Conservation (phyloP, 2,329 filamentous ascomycete genomes). For the Diaporthe vexans region DNA sequence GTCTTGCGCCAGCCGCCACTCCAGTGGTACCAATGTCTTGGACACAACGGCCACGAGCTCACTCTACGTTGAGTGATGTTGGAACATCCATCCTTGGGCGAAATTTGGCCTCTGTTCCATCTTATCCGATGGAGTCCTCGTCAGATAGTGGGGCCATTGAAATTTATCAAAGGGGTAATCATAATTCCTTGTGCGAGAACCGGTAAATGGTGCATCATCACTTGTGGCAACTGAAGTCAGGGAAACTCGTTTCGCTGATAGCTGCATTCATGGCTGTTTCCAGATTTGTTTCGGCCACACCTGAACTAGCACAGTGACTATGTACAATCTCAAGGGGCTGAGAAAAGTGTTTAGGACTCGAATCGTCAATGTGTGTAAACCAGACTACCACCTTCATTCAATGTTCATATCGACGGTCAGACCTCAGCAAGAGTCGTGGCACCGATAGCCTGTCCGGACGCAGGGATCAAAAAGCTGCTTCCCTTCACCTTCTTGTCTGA, state of each 20-base stretch:
- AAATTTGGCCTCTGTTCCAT: not conserved
- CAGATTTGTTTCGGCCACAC: no score
- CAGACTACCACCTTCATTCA: not conserved
- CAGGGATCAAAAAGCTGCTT: slow-evolving; percentile 2
- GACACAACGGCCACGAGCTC: not conserved
- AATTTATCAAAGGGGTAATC: no score
- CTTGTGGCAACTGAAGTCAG: no score
- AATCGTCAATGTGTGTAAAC: not conserved
- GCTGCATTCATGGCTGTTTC: no score
- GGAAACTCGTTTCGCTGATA: no score
- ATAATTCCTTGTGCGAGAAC: no score
- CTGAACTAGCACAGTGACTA: no score
- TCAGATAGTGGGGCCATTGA: no score
- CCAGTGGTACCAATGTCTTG: not conserved
- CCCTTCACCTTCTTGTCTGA: slow-evolving; percentile 19
- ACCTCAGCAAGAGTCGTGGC: slow-evolving; percentile 14
- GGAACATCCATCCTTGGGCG: not conserved
- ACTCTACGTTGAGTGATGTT: not conserved
- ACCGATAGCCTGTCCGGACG: slow-evolving; percentile 14
- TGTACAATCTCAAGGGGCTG: no score
- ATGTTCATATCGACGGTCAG: not conserved
- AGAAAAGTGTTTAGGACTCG: no score
- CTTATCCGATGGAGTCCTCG: not conserved
- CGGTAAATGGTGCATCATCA: no score
- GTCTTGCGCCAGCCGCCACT: not conserved